A percentile compares a stretch with the other conserved stretches of the same genome.
phyloP scores from a whole-genome alignment of 108 stramenopile species.

The Aurantiochytrium sp. region DNA sequence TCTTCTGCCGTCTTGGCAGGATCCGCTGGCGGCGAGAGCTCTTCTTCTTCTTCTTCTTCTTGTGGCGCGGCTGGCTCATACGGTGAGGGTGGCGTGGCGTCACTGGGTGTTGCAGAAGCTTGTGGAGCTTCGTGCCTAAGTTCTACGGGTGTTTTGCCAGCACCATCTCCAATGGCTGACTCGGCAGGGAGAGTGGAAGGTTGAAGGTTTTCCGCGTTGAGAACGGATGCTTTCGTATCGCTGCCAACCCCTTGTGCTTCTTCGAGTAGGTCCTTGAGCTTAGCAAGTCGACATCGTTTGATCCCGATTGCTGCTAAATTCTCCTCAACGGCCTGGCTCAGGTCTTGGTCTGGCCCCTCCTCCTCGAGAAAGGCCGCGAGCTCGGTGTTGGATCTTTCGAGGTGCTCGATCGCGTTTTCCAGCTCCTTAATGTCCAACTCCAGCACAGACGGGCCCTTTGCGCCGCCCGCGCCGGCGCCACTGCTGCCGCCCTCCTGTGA shows the following conservation, averaged over 20 bases:
- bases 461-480: neutral
- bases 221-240: neutral
- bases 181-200: no score
- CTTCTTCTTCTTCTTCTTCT: no score
- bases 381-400: neutral
- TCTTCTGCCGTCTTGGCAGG: no score
- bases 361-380: neutral
- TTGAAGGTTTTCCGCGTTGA: neutral
- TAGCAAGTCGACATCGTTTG: neutral
- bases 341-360: neutral
- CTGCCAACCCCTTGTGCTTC: neutral
- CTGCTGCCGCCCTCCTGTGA: no score
- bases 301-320: neutral
- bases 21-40: no score
- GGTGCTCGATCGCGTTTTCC: neutral
- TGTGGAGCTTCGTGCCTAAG: neutral
- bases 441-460: neutral
- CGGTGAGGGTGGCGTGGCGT: neutral
- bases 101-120: neutral
- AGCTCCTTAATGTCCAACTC: constrained; percentile 9
- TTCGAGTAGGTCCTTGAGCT: neutral
- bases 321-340: neutral
- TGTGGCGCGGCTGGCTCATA: neutral
- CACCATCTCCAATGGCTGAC: neutral
- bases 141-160: neutral